These are phyloP conservation scores for Ottelia alismoides DNA, from an alignment of 106 monocot genomes.

Conservation along the genomic window DNA sequence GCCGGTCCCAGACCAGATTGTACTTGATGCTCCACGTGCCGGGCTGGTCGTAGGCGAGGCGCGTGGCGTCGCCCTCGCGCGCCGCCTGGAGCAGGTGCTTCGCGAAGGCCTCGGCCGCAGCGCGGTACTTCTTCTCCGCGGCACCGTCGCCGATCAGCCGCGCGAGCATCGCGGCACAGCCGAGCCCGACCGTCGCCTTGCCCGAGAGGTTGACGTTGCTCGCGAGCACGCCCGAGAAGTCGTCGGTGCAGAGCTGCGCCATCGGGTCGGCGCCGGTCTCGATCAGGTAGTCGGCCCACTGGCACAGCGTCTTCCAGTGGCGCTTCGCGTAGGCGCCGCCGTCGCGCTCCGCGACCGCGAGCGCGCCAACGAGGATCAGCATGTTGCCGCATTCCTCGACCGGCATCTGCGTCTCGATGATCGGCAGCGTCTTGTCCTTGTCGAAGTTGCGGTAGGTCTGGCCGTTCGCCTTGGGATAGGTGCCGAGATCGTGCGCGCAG, in stretches of 20 bases:
- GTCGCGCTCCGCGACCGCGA: neutral
- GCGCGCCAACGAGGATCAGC: neutral
- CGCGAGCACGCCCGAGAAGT: neutral
- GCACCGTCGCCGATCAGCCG: neutral
- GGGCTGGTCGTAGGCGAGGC: neutral
- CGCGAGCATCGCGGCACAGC: neutral
- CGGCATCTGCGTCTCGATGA: too few species aligned
- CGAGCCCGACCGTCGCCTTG: neutral
- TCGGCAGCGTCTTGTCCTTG: too few species aligned
- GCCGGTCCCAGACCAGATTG: neutral
- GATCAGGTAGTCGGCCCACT: neutral
- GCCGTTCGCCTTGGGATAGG: neutral
- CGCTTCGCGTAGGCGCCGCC: neutral
- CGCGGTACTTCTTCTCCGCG: neutral
- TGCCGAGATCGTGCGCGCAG: neutral
- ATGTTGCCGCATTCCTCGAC: neutral
- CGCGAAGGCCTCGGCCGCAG: neutral
- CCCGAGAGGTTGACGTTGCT: neutral
- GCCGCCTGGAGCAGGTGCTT: neutral
- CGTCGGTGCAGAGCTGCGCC: neutral
- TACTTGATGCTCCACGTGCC: neutral
- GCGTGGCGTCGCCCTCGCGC: neutral
- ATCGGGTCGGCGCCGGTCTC: neutral
- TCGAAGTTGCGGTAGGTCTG: neutral
- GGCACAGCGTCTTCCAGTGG: neutral